Evolutionary conservation across 805 yeast species (phyloP).

Genomic region (Candida chilensis): DNA sequence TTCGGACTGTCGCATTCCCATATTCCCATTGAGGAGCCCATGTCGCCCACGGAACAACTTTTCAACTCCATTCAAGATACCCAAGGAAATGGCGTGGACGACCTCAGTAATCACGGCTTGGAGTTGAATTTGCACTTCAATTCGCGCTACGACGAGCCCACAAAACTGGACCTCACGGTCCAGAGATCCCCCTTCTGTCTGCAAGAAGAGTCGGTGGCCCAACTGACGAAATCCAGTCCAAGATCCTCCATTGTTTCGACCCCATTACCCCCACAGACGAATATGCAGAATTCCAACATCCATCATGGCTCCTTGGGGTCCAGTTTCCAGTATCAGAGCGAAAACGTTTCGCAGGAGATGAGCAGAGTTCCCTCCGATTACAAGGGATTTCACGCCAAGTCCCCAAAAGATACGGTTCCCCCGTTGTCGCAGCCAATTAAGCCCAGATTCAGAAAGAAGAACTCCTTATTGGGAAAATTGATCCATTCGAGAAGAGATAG

Average conservation of each 20-base stretch:
- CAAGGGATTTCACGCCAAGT: slow-evolving; percentile 29
- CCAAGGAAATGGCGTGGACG: background rate
- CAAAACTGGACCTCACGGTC: background rate
- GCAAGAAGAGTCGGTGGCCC: background rate
- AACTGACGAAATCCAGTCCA: slow-evolving; percentile 1
- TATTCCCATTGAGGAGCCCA: background rate
- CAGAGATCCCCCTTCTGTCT: background rate
- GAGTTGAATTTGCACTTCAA: slow-evolving; percentile 1
- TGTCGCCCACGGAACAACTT: background rate
- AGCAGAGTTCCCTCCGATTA: slow-evolving; percentile 12
- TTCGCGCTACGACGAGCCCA: slow-evolving; percentile 1
- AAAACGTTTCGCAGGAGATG: background rate
- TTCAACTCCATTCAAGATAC: background rate
- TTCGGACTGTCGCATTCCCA: background rate
- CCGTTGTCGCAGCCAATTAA: slow-evolving; percentile 41
- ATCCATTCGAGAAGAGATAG: slow-evolving; percentile 5
- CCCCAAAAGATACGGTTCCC: slow-evolving; percentile 24
- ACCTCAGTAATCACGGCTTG: background rate
- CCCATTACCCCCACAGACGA: background rate
- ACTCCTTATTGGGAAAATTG: slow-evolving; percentile 13
- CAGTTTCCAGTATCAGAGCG: background rate
- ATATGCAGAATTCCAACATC: background rate
- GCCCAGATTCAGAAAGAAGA: slow-evolving; percentile 28
- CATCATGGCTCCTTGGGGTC: background rate
- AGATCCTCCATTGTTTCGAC: slow-evolving; percentile 1